Conservation (phyloP, 2,329 filamentous ascomycete genomes). For the Juglanconis juglandina region DNA sequence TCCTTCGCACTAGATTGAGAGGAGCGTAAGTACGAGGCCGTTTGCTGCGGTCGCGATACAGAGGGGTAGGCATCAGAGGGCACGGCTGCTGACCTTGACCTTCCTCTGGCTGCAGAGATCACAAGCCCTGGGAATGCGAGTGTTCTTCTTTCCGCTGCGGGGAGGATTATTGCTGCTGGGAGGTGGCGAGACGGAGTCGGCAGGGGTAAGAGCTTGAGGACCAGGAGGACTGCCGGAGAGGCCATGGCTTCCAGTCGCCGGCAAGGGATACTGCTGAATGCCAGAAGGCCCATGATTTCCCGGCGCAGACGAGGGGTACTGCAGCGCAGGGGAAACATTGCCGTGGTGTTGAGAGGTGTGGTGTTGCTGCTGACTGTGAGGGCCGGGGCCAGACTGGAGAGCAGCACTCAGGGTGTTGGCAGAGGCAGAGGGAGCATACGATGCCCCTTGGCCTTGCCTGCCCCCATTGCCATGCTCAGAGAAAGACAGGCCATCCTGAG, state of each 20-base stretch:
- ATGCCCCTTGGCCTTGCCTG: background rate
- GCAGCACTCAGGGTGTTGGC: conserved; percentile 3
- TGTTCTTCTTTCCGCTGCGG: conserved; percentile 38
- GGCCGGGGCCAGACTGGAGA: conserved; percentile 1
- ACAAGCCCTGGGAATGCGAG: conserved; percentile 55
- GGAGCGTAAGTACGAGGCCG: conserved; percentile 13
- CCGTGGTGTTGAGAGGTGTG: background rate
- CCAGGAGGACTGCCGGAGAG: conserved; percentile 1
- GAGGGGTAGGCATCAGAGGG: no score
- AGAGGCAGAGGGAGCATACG: conserved; percentile 3
- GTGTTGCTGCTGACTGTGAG: conserved; percentile 17
- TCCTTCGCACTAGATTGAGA: conserved; percentile 45
- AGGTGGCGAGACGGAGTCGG: background rate
- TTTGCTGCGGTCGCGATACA: background rate
- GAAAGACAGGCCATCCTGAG: background rate
- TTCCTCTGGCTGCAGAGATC: conserved; percentile 62
- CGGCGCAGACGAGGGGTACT: conserved; percentile 1
- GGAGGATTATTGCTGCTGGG: background rate
- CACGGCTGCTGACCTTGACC: conserved; percentile 43
- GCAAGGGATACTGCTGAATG: background rate
- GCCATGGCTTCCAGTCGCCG: conserved; percentile 2
- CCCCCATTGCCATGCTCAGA: background rate
- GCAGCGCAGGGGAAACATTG: background rate
- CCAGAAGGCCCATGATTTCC: conserved; percentile 1
- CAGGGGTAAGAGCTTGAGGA: background rate